Evolutionary conservation across 495 filamentous ascomycete species (phyloP), one percentile per base, ranked within the genome.

Genomic region (Xylaria curta): DNA sequence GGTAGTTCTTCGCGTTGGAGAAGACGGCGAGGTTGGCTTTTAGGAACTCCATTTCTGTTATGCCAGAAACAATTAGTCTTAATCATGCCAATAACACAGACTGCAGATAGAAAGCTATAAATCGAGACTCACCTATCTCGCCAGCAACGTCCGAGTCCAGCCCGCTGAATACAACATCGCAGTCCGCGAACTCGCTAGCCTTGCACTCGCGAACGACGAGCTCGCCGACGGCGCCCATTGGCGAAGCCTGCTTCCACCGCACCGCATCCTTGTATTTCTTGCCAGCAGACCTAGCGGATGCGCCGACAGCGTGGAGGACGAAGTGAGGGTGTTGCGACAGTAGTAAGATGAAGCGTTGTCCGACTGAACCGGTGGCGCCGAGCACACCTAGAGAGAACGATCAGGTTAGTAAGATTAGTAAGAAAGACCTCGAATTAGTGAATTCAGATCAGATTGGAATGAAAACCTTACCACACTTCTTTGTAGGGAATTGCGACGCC

Each of bases 1-100:
- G 91, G 85, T 94, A 91, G 87, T 95, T 95, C 85, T 96, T 96
- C 7, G 93, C 92, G 76, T 95, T 97, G 68, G 92, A 95, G 83
- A 97, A 96, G 74, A 95, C 91, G 72, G 89, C 88, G 36, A 94
- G 87, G 78, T 94, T 89, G 26, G 91, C 89, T 75, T 90, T 89
- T 78, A 94, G 86, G 81, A 96, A 95, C 75, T 89, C 89, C 86
- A 89, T 90, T 80, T 97, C 93, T 92, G 75, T 53, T 10, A 24
- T 46, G 19, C 13, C 38, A 49, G 19, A 10, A 2, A 4, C 1
- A n/a, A n/a, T 67, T 36, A 58, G 47, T 17, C 26, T 47, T 15
- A 13, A 38, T 19, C 38, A 21, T 1, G 24, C 13, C 10, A 31
- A 31, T 31, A 31, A 46, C 21, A 17, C 21, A 0, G n/a, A 33